Base-by-base conservation (phyloP, 164 flowering plant species). In the Vitis labrusca region DNA sequence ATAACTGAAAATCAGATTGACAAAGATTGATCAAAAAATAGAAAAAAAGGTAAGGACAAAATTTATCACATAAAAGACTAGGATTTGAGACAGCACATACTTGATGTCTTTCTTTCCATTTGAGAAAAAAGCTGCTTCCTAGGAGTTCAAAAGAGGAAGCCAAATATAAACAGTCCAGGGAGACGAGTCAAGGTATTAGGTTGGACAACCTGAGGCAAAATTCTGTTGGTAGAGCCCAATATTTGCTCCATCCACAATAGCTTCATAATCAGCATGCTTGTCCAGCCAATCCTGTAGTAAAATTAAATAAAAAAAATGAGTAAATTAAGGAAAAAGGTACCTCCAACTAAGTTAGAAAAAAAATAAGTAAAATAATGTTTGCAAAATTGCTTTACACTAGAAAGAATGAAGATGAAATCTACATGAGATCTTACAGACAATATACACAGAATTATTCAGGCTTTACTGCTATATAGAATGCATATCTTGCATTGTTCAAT, bases 101-200 rank as follows among this genome's bases (percentile, higher is more conserved):
- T 71, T 93, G 98, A 80, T 95, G 99, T 61, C 91, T 86, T 79
- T 95, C 99, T 79, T 92, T 93, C 97, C 99, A 95, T 84, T 79
- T 86, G 13, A 77, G 81, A 70, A 95, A 90, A 73, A 92, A 91
- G 73, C 70, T 82, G 70, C 85, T 86, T 52, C 97, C 97, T 15
- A 91, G 73, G 69, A 92, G 91, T 70, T 90, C 10, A 51, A 61
- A 10, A 54, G 10, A 63, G 56, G 12, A 48, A 63, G 15, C 16
- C 69, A 61, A 14, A 56, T 12, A 61, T 8, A 67, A 67, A 66
- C 7, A 59, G 49, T 8, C 47, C 8, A 50, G 30, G 62, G 13
- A 19, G 10, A 52, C 47, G 51, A 23, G 19, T 55, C 47, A 14
- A 52, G 14, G 61, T 71, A 65, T 47, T 16, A 56, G 71, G 63